phyloP scores from a whole-genome alignment of 176 grass and related monocot species.

The Phyllostachys edulis region DNA sequence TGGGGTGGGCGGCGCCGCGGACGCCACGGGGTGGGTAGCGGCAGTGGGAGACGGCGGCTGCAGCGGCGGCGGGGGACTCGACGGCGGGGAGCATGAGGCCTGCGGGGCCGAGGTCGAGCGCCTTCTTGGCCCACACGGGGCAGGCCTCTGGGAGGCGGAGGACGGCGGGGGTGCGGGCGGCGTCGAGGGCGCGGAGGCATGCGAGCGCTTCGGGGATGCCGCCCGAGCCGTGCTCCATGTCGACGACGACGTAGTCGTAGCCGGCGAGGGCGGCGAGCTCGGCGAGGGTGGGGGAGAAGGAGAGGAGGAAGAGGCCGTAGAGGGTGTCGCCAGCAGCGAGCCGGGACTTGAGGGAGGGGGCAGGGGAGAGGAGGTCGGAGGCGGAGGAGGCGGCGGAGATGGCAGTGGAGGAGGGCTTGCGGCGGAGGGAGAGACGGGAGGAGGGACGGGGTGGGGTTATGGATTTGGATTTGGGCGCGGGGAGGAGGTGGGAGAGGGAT shows the following conservation, averaged over 20 bases:
- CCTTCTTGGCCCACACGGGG: slow-evolving; percentile 88
- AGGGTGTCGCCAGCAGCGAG: slow-evolving; percentile 67
- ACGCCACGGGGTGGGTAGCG: slow-evolving; percentile 81
- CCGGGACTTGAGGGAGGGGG: slow-evolving; percentile 59
- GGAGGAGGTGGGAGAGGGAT: slow-evolving; percentile 32
- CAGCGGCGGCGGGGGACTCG: slow-evolving; percentile 52
- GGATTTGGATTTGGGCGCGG: slow-evolving; percentile 3
- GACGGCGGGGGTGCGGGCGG: slow-evolving; percentile 58
- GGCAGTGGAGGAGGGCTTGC: neutral
- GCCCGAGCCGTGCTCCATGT: slow-evolving; percentile 91
- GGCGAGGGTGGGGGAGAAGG: slow-evolving; percentile 74
- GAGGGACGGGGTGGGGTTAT: slow-evolving; percentile 18
- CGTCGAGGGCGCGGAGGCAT: slow-evolving; percentile 87
- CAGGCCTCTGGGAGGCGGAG: slow-evolving; percentile 70
- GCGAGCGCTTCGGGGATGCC: slow-evolving; percentile 73
- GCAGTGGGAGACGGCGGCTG: slow-evolving; percentile 52
- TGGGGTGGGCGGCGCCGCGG: slow-evolving; percentile 84
- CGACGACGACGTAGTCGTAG: slow-evolving; percentile 87
- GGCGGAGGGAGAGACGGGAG: slow-evolving; percentile 17
- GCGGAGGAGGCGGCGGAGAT: slow-evolving; percentile 8
- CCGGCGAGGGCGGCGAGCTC: slow-evolving; percentile 83
- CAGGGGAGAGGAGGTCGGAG: slow-evolving; percentile 30
- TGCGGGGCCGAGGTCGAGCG: slow-evolving; percentile 82
- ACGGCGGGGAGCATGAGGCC: slow-evolving; percentile 80
- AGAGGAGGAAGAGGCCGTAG: slow-evolving; percentile 88